These are phyloP conservation scores for Tylopilus subfusipes DNA, from an alignment of 768 basidiomycete genomes.

Conservation along the genomic window DNA sequence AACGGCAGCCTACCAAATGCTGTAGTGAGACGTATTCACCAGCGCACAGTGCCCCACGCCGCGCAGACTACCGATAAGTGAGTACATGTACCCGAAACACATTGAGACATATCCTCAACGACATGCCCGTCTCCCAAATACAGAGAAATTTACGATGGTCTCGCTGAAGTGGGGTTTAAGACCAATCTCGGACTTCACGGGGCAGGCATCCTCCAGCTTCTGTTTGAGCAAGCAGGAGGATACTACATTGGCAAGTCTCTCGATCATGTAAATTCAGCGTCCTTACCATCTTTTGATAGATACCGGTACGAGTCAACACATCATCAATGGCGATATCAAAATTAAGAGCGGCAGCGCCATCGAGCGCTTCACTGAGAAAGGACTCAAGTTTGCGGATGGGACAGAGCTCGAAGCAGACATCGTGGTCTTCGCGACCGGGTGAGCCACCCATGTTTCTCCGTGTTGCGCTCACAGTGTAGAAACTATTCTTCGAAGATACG, in stretches of 20 bases:
- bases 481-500: conserved; percentile 35
- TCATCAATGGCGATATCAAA: conserved; percentile 48
- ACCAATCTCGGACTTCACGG: conserved; percentile 34
- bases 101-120: neutral
- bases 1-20: conserved; percentile 15
- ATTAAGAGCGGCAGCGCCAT: conserved; percentile 43
- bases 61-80: conserved; percentile 29
- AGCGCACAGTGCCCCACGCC: conserved; percentile 13
- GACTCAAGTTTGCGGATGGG: conserved; percentile 17
- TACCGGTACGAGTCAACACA: conserved; percentile 41
- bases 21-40: conserved; percentile 15
- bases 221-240: conserved; percentile 33
- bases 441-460: neutral
- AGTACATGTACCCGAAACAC: neutral
- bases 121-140: neutral
- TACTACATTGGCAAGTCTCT: conserved; percentile 37
- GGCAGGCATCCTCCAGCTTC: conserved; percentile 31
- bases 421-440: conserved; percentile 34
- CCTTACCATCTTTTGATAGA: conserved; percentile 14
- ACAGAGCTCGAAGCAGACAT: conserved; percentile 32
- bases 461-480: rapidly evolving
- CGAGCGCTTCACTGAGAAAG: conserved; percentile 29
- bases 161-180: conserved; percentile 38
- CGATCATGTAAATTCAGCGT: neutral
- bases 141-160: conserved; percentile 37